phyloP scores from a whole-genome alignment of 2,329 filamentous ascomycete species.

The Pyrenophora teres region DNA sequence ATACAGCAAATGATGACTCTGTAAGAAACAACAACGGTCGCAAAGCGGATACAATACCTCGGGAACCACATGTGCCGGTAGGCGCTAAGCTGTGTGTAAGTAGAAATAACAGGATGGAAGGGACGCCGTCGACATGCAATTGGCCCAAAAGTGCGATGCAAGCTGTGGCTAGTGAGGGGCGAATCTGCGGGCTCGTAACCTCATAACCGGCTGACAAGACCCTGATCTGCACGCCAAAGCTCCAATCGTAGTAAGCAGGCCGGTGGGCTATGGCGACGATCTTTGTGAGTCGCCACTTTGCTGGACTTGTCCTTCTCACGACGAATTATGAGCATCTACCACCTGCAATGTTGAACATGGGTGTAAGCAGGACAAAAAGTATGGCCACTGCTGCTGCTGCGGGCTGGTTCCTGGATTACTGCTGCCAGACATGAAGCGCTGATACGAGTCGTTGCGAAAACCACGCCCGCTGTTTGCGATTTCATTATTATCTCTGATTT shows the following conservation, averaged over 20 bases:
- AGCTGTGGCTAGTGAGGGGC: slow-evolving; percentile 40
- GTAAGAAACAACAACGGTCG: too few species aligned
- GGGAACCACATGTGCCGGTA: too few species aligned
- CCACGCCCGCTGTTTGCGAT: slow-evolving; percentile 5
- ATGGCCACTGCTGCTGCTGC: slow-evolving; percentile 15
- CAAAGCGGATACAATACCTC: too few species aligned
- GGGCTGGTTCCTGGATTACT: slow-evolving; percentile 3
- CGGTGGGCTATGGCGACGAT: slow-evolving; percentile 31
- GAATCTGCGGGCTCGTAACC: slow-evolving; percentile 14
- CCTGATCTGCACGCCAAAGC: slow-evolving; percentile 31
- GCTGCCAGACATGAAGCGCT: slow-evolving; percentile 20
- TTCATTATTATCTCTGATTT: slow-evolving; percentile 9
- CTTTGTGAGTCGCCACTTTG: slow-evolving; percentile 28
- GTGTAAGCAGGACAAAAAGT: slow-evolving; percentile 21
- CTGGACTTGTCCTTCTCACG: slow-evolving; percentile 13
- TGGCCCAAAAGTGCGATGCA: slow-evolving; percentile 22
- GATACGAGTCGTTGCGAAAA: slow-evolving; percentile 13
- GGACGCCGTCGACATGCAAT: slow-evolving; percentile 16
- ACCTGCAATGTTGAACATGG: slow-evolving; percentile 17
- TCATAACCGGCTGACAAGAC: slow-evolving; percentile 19
- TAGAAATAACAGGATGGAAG: too few species aligned
- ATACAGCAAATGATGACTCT: too few species aligned
- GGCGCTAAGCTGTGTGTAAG: too few species aligned
- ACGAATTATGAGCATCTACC: slow-evolving; percentile 16
- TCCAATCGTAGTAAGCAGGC: slow-evolving; percentile 18